These are phyloP conservation scores for Puya raimondii DNA, from an alignment of 176 grass and related monocot species.

Conservation along the genomic window DNA sequence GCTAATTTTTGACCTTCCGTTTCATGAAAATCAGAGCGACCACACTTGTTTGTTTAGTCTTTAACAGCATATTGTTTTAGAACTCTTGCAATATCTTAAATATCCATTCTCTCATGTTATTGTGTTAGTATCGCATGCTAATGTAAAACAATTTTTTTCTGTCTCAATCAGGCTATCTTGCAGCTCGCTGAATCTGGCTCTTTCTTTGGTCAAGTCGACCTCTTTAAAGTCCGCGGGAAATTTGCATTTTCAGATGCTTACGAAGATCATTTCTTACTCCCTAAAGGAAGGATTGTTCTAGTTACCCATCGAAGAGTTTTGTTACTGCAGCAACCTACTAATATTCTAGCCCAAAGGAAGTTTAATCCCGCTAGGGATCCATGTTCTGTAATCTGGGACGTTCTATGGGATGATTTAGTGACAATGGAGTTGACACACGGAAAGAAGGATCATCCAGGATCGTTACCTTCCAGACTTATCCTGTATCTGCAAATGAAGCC, in stretches of 20 bases:
- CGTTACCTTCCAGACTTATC: constrained; percentile 64
- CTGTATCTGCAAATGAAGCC: constrained; percentile 80
- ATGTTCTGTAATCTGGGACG: constrained; percentile 84
- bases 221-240: constrained; percentile 96
- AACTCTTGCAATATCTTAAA: too few relatives aligned
- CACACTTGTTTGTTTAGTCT: too few relatives aligned
- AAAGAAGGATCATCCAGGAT: constrained; percentile 76
- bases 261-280: constrained; percentile 84
- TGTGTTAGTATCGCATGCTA: neutral
- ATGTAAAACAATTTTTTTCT: neutral
- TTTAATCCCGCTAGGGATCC: constrained; percentile 94
- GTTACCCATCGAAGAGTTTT: constrained; percentile 79
- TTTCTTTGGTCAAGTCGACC: constrained; percentile 95
- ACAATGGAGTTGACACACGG: constrained; percentile 73
- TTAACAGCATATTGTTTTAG: too few relatives aligned
- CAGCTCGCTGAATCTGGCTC: constrained; percentile 89
- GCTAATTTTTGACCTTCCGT: too few relatives aligned
- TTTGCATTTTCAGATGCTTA: constrained; percentile 98
- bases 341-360: constrained; percentile 60
- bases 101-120: neutral
- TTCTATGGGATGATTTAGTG: constrained; percentile 81
- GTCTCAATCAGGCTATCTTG: constrained; percentile 67
- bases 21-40: too few relatives aligned
- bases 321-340: constrained; percentile 80
- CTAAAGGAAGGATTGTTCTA: constrained; percentile 78